phyloP scores from a whole-genome alignment of 305 asterid species.

The Solanum hybrid region DNA sequence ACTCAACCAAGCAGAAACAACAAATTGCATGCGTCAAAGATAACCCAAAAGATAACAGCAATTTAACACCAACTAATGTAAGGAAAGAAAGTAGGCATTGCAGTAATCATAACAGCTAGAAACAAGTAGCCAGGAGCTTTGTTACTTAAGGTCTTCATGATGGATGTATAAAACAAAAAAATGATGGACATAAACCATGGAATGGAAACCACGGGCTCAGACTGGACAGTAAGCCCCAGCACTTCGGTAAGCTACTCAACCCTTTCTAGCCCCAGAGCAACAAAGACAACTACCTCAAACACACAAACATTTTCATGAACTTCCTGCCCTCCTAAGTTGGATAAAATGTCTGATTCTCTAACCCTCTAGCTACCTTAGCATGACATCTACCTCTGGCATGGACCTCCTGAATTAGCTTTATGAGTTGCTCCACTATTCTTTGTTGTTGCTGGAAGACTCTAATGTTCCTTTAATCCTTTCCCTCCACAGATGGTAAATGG shows the following conservation, averaged over 20 bases:
- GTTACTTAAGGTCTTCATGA: background rate
- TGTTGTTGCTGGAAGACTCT: background rate
- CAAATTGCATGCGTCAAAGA: background rate
- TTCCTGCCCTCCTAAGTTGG: background rate
- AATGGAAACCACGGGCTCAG: background rate
- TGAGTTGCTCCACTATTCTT: background rate
- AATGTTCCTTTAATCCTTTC: background rate
- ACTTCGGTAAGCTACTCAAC: background rate
- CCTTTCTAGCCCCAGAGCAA: background rate
- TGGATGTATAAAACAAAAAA: background rate
- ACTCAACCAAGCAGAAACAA: background rate
- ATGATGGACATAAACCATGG: background rate
- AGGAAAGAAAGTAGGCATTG: background rate
- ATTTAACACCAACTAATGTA: background rate
- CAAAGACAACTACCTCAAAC: background rate
- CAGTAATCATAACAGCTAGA: background rate
- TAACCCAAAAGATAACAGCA: background rate
- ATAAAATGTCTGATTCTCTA: background rate
- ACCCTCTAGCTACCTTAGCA: background rate
- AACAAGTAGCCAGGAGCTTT: background rate
- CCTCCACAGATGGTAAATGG: background rate
- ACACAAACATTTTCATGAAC: background rate
- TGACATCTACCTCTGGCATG: background rate
- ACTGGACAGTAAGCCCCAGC: background rate
- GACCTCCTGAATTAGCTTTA: background rate